These are phyloP conservation scores for Bipolaris oryzae DNA, from an alignment of 2,329 filamentous ascomycete species.

Conservation along the genomic window DNA sequence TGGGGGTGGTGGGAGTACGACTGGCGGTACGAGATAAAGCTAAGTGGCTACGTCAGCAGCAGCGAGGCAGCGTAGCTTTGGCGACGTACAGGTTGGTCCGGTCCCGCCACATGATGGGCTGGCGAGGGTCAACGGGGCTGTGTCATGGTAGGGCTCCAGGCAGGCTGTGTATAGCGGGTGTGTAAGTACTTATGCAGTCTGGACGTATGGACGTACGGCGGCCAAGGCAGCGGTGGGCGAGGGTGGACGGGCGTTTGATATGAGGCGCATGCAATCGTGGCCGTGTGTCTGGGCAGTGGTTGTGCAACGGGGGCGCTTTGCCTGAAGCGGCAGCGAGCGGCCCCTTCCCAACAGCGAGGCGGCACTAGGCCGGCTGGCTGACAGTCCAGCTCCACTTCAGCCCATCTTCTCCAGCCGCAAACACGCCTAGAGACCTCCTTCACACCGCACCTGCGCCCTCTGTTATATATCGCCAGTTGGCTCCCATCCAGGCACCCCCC, in stretches of 20 bases:
- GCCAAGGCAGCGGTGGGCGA: not conserved
- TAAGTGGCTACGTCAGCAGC: conserved; percentile 55
- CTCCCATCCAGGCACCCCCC: conserved; percentile 4
- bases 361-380: conserved; percentile 25
- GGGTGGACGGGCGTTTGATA: not conserved
- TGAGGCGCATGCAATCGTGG: conserved; percentile 14
- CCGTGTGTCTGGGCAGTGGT: conserved; percentile 10
- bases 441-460: conserved; percentile 22
- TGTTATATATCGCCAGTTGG: conserved; percentile 20
- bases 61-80: conserved; percentile 6
- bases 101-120: conserved; percentile 88
- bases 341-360: conserved; percentile 26
- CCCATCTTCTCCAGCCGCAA: conserved; percentile 37
- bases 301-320: conserved; percentile 14
- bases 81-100: conserved; percentile 88
- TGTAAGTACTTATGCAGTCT: no score
- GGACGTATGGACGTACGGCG: no score
- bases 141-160: conserved; percentile 36
- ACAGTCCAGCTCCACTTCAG: conserved; percentile 30
- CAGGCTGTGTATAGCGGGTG: not conserved
- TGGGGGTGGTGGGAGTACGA: conserved; percentile 94
- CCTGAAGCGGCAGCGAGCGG: conserved; percentile 16
- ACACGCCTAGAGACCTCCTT: conserved; percentile 28
- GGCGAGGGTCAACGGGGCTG: conserved; percentile 32
- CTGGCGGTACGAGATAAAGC: conserved; percentile 98